Evolutionary conservation across 2,329 filamentous ascomycete genomes (phyloP).

Genomic region (Clonostachys rosea): DNA sequence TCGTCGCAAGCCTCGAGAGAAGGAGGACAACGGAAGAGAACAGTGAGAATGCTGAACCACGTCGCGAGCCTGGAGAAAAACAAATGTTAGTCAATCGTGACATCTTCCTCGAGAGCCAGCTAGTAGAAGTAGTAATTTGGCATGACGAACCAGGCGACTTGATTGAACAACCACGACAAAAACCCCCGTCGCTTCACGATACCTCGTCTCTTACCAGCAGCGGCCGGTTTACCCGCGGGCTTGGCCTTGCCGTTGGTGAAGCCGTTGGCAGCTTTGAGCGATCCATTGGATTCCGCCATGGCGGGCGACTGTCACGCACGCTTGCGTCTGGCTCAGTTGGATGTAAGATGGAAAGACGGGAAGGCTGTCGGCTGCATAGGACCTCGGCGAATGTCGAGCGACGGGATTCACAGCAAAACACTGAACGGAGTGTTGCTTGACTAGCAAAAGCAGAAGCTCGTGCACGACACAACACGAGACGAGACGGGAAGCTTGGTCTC

Average conservation of each 20-base stretch:
- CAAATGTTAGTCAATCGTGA: not conserved
- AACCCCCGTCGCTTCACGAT: constrained; percentile 17
- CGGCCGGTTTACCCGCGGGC: constrained; percentile 17
- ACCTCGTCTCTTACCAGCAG: constrained; percentile 8
- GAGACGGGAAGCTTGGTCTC: no score
- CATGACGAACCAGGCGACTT: constrained; percentile 46
- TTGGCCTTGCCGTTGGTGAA: constrained; percentile 25
- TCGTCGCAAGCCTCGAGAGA: constrained; percentile 63
- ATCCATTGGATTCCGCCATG: constrained; percentile 24
- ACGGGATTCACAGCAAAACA: no score
- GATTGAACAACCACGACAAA: constrained; percentile 35
- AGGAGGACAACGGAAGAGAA: constrained; percentile 78
- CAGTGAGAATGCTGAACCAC: constrained; percentile 81
- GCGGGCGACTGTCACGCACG: constrained; percentile 8
- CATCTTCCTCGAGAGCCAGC: not conserved
- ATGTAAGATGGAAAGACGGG: no score
- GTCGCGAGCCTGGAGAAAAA: constrained; percentile 57
- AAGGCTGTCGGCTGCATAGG: no score
- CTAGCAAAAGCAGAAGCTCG: no score
- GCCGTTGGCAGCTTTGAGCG: constrained; percentile 31
- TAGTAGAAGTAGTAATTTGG: constrained; percentile 1
- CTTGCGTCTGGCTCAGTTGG: no score
- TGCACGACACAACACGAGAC: no score
- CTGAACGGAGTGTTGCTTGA: no score
- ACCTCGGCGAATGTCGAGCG: no score